Evolutionary conservation across 495 filamentous ascomycete genomes (phyloP).

Genomic region (Astrothelium subdiscretum): DNA sequence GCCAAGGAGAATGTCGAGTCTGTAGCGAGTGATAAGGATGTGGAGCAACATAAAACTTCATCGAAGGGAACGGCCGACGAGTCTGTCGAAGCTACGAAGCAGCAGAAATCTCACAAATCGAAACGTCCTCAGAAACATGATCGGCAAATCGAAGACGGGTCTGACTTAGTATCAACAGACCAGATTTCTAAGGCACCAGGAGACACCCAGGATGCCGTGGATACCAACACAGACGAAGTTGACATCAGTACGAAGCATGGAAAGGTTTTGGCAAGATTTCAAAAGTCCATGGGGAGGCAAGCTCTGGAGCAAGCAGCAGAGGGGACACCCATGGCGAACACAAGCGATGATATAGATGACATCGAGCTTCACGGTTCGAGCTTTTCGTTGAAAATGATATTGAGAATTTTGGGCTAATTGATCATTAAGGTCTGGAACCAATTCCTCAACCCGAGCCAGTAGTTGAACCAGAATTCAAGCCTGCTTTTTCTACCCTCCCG

Average conservation of each 20-base stretch:
- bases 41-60: background rate
- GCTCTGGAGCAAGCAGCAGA: background rate
- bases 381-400: background rate
- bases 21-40: too few species aligned
- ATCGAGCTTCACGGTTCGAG: conserved; percentile 44
- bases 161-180: background rate
- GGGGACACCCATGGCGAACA: conserved; percentile 9
- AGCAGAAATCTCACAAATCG: background rate
- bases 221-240: conserved; percentile 15
- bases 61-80: too few species aligned
- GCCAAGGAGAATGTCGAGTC: background rate
- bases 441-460: conserved; percentile 63
- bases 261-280: conserved; percentile 26
- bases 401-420: background rate
- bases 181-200: conserved; percentile 10
- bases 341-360: conserved; percentile 21
- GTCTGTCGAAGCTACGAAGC: background rate
- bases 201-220: conserved; percentile 16
- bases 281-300: conserved; percentile 17
- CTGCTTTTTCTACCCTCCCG: conserved; percentile 46
- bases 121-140: background rate
- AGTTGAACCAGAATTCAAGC: conserved; percentile 37
- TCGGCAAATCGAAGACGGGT: background rate
- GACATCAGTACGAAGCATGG: conserved; percentile 20
- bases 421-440: conserved; percentile 43